These are phyloP conservation scores for Poa pratensis DNA, from an alignment of 176 grass and related monocot species.

Conservation along the genomic window DNA sequence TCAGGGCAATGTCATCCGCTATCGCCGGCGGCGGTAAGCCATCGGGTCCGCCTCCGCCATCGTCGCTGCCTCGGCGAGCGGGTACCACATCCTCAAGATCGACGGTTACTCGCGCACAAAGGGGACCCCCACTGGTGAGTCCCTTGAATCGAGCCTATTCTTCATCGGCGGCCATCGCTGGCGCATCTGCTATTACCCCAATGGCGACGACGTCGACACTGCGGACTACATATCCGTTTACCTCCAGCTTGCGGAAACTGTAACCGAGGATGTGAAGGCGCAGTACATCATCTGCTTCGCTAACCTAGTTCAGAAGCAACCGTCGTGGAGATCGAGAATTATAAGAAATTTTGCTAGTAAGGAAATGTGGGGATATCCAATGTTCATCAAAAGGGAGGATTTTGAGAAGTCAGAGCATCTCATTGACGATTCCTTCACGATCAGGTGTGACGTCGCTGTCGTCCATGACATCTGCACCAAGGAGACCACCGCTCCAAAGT, in stretches of 20 bases:
- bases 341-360: not conserved
- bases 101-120: constrained; percentile 1
- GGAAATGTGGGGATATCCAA: not conserved
- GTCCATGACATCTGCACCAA: not conserved
- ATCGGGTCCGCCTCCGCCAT: not conserved
- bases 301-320: not conserved
- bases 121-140: not conserved
- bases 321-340: not conserved
- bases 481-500: not conserved
- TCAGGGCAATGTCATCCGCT: not conserved
- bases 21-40: not conserved
- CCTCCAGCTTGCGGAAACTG: not conserved
- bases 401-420: constrained; percentile 15
- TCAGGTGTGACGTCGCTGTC: not conserved
- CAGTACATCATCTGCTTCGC: not conserved
- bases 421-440: not conserved
- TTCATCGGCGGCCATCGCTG: not conserved
- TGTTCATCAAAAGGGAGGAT: not conserved
- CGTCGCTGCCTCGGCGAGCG: not conserved
- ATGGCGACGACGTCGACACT: not conserved
- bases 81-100: constrained; percentile 15
- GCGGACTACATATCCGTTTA: not conserved
- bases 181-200: not conserved
- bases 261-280: not conserved
- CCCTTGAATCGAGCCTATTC: not conserved